phyloP scores from a whole-genome alignment of 2,329 filamentous ascomycete species.

The Cladophialophora bantiana region DNA sequence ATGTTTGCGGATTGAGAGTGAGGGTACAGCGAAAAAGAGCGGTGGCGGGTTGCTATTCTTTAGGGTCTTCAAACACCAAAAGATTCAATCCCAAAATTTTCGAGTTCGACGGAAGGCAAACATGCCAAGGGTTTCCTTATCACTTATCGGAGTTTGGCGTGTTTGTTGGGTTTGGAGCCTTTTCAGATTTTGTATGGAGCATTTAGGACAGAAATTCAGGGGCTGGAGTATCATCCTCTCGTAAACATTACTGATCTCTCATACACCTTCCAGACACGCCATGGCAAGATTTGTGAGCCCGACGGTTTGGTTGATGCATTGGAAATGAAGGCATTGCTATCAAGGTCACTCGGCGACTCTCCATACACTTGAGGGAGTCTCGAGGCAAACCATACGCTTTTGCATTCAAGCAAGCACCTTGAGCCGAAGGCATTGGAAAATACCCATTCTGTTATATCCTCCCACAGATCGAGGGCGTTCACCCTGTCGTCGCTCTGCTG shows the following conservation, averaged over 20 bases:
- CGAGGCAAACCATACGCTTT: not conserved
- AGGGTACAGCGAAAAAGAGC: not conserved
- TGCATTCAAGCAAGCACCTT: too few species aligned
- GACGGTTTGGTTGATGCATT: too few species aligned
- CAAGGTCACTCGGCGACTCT: not conserved
- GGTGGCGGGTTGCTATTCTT: not conserved
- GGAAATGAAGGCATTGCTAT: not conserved
- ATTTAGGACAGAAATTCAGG: too few species aligned
- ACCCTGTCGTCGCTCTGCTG: too few species aligned
- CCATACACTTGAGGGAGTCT: not conserved
- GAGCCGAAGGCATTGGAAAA: too few species aligned
- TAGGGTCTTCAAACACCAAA: not conserved
- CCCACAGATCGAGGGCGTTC: too few species aligned
- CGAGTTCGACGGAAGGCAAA: slow-evolving; percentile 3
- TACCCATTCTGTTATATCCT: too few species aligned
- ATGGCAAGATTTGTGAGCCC: too few species aligned
- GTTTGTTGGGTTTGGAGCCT: slow-evolving; percentile 7
- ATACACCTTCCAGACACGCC: too few species aligned
- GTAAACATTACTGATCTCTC: too few species aligned
- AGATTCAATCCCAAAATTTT: slow-evolving; percentile 24
- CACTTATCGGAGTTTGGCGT: slow-evolving; percentile 21
- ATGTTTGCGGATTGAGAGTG: slow-evolving; percentile 53
- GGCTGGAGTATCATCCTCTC: too few species aligned
- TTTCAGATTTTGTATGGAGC: not conserved
- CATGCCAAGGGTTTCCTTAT: slow-evolving; percentile 24